Evolutionary conservation across 2,329 filamentous ascomycete species (phyloP), one percentile per base, ranked within the genome.

Genomic region (Paramyrothecium sp.): DNA sequence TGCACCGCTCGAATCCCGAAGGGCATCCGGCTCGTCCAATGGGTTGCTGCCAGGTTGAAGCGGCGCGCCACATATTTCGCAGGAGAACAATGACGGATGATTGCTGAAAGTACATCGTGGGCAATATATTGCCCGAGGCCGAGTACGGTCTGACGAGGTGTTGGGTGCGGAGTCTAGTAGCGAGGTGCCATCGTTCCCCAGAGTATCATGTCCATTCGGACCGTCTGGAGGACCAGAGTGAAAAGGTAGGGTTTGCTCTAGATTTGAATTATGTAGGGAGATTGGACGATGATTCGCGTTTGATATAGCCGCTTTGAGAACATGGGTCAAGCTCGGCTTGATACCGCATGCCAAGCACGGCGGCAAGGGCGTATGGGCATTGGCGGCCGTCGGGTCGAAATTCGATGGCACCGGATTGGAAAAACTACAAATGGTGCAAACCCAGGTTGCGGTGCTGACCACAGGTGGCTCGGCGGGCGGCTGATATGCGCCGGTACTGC

Each of bases 401-500:
- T 97, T 97, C 41, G 91, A 90, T 1, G 95, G 93, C 1, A 97
- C 87, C 0, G 91, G 89, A 67, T 98, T 98, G 11, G 93, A 94
- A 69, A 96, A 96, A 64, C 90, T 94, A 79, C 94, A 98, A 67
- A 98, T 98, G 2, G 91, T 89, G 76, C 94, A 98, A 20, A 98
- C 88, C 94, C 94, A 98, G 3, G 92, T 97, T 7, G 91, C 91
- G 58, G 81, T 84, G 62, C 80, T 82, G 16, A 78, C 71, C 16
- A 81, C 74, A 1, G 78, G 65, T 33, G 83, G 77, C 49, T 72
- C 71, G 16, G 68, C 52, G 7, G 70, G 69, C 19, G 68, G 65
- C 21, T 79, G 72, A 60, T 78, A 75, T 3, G 74, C 70, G 48
- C 73, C 75, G 38, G 80, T 77, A 22, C 74, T 63, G 44, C 76